These are phyloP conservation scores for Phylloporus rhodoxanthus DNA, from an alignment of 768 basidiomycete species.

Conservation along the genomic window DNA sequence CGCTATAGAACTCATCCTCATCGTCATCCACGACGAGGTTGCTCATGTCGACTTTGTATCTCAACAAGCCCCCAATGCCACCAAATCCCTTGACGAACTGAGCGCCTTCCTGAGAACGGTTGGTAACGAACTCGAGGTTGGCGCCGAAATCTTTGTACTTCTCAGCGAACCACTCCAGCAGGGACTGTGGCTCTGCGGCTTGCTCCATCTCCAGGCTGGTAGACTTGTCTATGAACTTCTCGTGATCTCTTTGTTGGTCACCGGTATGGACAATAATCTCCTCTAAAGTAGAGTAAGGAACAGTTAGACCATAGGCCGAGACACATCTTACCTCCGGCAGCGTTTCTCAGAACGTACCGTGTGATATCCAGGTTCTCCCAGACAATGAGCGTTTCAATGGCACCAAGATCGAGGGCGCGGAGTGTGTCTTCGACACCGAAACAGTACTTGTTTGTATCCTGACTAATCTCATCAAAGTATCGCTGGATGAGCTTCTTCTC, in stretches of 20 bases:
- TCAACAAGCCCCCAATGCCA: constrained; percentile 90
- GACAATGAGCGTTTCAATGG: constrained; percentile 94
- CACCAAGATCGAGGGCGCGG: constrained; percentile 92
- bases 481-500: constrained; percentile 97
- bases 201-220: constrained; percentile 97
- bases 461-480: constrained; percentile 99
- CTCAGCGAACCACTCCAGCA: constrained; percentile 98
- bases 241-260: constrained; percentile 87
- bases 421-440: constrained; percentile 97
- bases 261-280: constrained; percentile 76
- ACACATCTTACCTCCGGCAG: constrained; percentile 66
- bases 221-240: constrained; percentile 93
- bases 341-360: constrained; percentile 84
- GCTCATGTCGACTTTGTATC: constrained; percentile 97
- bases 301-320: background rate
- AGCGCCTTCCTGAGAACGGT: constrained; percentile 93
- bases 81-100: constrained; percentile 99
- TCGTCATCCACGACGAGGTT: constrained; percentile 76
- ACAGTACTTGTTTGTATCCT: constrained; percentile 93
- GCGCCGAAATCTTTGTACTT: constrained; percentile 98
- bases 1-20: constrained; percentile 80
- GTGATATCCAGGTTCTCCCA: constrained; percentile 97
- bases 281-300: constrained; percentile 42
- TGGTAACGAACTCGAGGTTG: constrained; percentile 91
- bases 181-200: constrained; percentile 67